These are phyloP conservation scores for Russula olivacea DNA, from an alignment of 768 basidiomycete genomes.

Conservation along the genomic window DNA sequence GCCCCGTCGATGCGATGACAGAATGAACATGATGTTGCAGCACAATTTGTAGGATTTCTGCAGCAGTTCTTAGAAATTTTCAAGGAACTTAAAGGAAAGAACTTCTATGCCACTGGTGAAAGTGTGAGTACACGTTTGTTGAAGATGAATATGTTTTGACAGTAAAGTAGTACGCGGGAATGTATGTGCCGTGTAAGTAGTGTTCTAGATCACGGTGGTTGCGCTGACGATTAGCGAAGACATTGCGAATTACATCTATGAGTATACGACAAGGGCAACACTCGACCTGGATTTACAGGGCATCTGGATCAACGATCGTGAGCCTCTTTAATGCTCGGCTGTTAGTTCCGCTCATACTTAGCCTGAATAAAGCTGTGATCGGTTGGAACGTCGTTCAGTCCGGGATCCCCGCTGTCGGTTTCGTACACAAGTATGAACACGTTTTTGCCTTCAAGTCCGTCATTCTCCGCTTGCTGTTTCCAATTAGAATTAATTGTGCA, in stretches of 20 bases:
- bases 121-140: constrained; percentile 49
- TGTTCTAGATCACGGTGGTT: constrained; percentile 27
- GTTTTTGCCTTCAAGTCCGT: constrained; percentile 70
- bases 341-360: not conserved
- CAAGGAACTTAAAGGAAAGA: constrained; percentile 64
- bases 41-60: constrained; percentile 53
- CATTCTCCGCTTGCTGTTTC: not conserved
- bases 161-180: constrained; percentile 58
- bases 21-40: constrained; percentile 54
- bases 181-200: constrained; percentile 53
- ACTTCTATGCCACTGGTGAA: constrained; percentile 64
- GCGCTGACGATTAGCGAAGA: constrained; percentile 37
- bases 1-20: constrained; percentile 19
- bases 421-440: constrained; percentile 65
- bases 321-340: constrained; percentile 27
- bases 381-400: constrained; percentile 60
- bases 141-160: not conserved
- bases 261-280: constrained; percentile 37
- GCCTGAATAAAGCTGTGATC: constrained; percentile 43
- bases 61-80: constrained; percentile 75
- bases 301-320: constrained; percentile 70
- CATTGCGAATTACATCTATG: constrained; percentile 70
- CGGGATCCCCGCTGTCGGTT: constrained; percentile 66
- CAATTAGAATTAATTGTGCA: not conserved
- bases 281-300: constrained; percentile 60